Evolutionary conservation across 495 filamentous ascomycete species (phyloP), one percentile per base, ranked within the genome.

Genomic region (Saxophila tyrrhenica): DNA sequence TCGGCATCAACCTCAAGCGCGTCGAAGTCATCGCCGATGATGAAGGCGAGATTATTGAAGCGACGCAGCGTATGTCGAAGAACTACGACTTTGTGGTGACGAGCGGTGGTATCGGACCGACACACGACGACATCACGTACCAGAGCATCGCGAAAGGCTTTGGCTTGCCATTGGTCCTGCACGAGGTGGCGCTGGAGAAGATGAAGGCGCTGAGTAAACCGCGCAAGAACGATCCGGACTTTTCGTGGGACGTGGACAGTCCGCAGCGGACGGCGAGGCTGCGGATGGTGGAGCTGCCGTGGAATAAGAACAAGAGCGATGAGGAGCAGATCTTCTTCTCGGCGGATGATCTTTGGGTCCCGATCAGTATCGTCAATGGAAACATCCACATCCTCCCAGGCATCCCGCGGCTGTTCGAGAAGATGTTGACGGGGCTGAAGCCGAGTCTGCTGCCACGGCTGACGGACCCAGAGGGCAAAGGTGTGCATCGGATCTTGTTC

Each of bases 121-220:
- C 90, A 51, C 92, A 97, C 71, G 92, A 98, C 64, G 92, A 98
- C 64, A 97, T 98, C 58, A 97, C 92, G 38, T 98, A 98, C 74
- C 71, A 82, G 62, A 90, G 90, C 21, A 90, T 98, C 62, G 92
- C 87, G 39, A 87, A 88, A 58, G 92, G 89, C 21, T 98, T 95
- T 67, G 66, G 69, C 38, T 75, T 95, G 1, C 78, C 82, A 11
- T 75, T 97, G 0, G 74, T 79, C 53, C 74, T 95, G 16, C 87
- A 98, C 72, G 58, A 85, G 32, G 75, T 78, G 39, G 80, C 92
- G 1, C 84, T 83, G 54, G 78, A 76, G 50, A 79, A 83, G 57
- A 97, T 97, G 92, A 89, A 86, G 70, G 74, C 69, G 48, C 72
- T 95, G 13, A 86, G 86, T 15, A 83, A 78, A 60, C 80, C 80